These are phyloP conservation scores for Phellinidium pouzarii DNA, from an alignment of 1,284 basidiomycete species.

Conservation along the genomic window DNA sequence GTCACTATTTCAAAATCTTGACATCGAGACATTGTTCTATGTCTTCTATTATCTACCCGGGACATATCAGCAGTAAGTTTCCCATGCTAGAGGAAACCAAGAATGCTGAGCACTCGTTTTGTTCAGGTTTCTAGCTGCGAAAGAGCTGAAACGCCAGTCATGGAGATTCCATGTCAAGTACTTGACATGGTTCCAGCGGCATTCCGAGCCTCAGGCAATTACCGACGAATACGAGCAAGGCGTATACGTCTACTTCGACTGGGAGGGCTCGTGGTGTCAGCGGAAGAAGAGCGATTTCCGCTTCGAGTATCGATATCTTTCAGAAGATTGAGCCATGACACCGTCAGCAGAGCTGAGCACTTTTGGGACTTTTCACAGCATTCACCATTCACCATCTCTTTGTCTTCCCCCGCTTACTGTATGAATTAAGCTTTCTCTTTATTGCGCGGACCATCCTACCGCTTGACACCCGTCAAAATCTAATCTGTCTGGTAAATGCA, in stretches of 20 bases:
- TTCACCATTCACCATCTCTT: not conserved
- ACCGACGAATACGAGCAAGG: constrained; percentile 99
- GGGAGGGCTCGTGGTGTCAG: constrained; percentile 98
- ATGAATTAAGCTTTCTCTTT: constrained; percentile 13
- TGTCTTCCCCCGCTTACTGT: constrained; percentile 16
- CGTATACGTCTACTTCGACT: constrained; percentile 95
- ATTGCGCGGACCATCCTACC: constrained; percentile 7
- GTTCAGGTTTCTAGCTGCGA: constrained; percentile 85
- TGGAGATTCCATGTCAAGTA: constrained; percentile 99
- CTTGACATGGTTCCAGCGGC: constrained; percentile 99
- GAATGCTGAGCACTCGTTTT: constrained; percentile 9
- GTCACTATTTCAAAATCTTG: constrained; percentile 85
- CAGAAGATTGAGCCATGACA: constrained; percentile 58
- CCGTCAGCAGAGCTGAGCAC: not conserved
- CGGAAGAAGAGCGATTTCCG: constrained; percentile 97
- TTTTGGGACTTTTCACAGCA: not conserved
- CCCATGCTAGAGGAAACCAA: constrained; percentile 8
- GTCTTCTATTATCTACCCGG: constrained; percentile 98
- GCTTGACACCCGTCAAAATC: not conserved
- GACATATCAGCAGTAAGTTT: constrained; percentile 88
- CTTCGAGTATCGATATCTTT: constrained; percentile 89
- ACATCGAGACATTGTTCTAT: constrained; percentile 97
- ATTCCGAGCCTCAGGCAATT: constrained; percentile 98
- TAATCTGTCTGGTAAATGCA: constrained; percentile 13
- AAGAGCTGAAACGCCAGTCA: constrained; percentile 94